A percentile compares a stretch with the other conserved stretches of the same genome.
Conservation (phyloP, 352 stramenopile genomes). For the Phytophthora idaei region DNA sequence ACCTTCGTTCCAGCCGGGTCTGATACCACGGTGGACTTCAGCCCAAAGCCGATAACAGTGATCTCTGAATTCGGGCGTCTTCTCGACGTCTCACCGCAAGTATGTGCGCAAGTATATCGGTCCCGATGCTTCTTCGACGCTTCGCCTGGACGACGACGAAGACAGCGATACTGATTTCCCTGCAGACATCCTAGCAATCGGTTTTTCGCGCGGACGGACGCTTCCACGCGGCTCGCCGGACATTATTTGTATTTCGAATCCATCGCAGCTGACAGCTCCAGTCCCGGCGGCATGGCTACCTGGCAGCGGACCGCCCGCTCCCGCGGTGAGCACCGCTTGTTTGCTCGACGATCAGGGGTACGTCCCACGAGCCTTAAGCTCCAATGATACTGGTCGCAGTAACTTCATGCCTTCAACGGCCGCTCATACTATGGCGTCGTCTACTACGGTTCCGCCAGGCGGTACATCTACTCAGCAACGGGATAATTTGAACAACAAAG, state of each 20-base stretch:
- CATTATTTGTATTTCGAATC: not conserved
- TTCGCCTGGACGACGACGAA: not conserved
- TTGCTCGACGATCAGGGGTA: no score
- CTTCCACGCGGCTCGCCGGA: not conserved
- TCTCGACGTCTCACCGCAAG: not conserved
- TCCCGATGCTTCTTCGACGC: not conserved
- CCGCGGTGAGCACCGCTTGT: no score
- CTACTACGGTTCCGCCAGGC: no score
- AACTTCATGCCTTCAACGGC: no score
- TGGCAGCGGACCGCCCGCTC: no score
- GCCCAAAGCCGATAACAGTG: not conserved
- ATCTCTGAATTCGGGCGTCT: not conserved
- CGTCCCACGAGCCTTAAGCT: no score
- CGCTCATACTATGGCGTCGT: no score
- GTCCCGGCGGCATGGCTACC: not conserved
- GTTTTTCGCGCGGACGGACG: not conserved
- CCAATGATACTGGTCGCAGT: no score
- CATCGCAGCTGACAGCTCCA: not conserved
- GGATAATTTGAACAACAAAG: no score
- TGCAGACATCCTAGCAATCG: not conserved
- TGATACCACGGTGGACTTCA: not conserved
- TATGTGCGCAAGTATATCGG: not conserved
- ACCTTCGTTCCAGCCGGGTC: not conserved
- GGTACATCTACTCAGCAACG: no score
- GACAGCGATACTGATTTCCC: not conserved